A percentile compares a stretch with the other conserved stretches of the same genome.
Conservation (phyloP, 257 asterid species). For the Oldenlandia corymbosa region DNA sequence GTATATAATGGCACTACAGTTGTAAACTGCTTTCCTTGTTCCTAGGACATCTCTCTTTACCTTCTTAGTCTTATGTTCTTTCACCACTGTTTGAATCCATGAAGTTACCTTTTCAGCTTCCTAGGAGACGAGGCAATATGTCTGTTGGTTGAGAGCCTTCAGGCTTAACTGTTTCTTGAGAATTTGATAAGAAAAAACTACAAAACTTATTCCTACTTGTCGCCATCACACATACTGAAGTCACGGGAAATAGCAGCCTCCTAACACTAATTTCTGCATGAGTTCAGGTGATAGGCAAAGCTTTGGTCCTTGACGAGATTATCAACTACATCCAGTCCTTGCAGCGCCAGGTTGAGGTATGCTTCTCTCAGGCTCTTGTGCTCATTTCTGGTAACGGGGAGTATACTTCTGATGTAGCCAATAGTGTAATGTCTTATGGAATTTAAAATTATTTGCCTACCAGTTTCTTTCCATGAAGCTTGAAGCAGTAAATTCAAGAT, state of each 20-base stretch:
- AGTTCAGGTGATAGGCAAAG: constrained; percentile 79
- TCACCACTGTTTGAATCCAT: neutral
- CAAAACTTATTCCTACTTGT: neutral
- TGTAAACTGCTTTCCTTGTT: neutral
- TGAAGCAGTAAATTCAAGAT: constrained; percentile 78
- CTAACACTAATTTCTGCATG: constrained; percentile 4
- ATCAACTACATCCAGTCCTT: constrained; percentile 79
- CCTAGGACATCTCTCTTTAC: neutral
- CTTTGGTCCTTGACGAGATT: constrained; percentile 84
- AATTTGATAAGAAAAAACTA: too few relatives aligned
- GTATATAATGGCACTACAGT: neutral
- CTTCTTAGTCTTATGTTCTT: neutral
- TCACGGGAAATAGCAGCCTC: neutral
- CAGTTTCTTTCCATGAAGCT: constrained; percentile 96
- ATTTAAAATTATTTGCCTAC: constrained; percentile 16
- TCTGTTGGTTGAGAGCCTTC: constrained; percentile 2
- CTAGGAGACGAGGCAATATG: neutral
- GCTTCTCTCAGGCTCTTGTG: neutral
- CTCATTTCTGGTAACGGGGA: neutral
- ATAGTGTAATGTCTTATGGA: neutral
- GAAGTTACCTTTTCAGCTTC: neutral
- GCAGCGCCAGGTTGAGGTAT: constrained; percentile 89
- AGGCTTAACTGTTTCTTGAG: too few relatives aligned
- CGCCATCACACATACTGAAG: neutral
- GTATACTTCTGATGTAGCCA: neutral